These are phyloP conservation scores for Talaromyces adpressus DNA, from an alignment of 495 filamentous ascomycete genomes.

Conservation along the genomic window DNA sequence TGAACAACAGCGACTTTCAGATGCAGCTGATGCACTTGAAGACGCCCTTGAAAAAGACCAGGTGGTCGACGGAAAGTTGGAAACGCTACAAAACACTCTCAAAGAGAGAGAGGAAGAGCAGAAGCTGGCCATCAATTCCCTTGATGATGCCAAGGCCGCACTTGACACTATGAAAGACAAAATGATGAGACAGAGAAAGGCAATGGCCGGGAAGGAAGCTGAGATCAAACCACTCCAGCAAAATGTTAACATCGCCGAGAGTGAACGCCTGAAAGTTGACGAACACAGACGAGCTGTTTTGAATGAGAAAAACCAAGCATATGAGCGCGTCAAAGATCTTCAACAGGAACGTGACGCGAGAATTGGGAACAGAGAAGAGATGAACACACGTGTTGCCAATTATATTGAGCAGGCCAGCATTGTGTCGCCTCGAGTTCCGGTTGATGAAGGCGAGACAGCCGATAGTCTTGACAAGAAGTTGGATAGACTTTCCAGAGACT, in stretches of 20 bases:
- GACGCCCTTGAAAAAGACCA: slow-evolving; percentile 52
- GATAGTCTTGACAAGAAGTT: slow-evolving; percentile 58
- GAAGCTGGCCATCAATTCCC: slow-evolving; percentile 35
- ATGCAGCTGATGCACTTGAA: slow-evolving; percentile 49
- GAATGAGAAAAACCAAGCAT: slow-evolving; percentile 57
- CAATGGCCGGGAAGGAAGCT: slow-evolving; percentile 31
- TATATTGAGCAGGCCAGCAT: slow-evolving; percentile 51
- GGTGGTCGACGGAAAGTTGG: slow-evolving; percentile 54
- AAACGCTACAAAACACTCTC: slow-evolving; percentile 48
- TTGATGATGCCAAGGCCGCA: slow-evolving; percentile 44
- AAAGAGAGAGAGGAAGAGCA: slow-evolving; percentile 45
- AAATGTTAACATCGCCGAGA: slow-evolving; percentile 48
- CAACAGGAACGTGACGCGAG: slow-evolving; percentile 35
- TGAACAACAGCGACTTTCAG: slow-evolving; percentile 48
- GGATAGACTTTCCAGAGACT: slow-evolving; percentile 47
- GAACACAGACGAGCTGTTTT: slow-evolving; percentile 49
- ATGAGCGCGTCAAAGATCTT: slow-evolving; percentile 42
- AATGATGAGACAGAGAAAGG: slow-evolving; percentile 31
- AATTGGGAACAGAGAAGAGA: slow-evolving; percentile 41
- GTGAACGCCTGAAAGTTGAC: slow-evolving; percentile 43
- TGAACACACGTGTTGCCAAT: slow-evolving; percentile 38
- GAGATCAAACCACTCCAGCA: slow-evolving; percentile 32
- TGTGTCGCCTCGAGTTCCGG: slow-evolving; percentile 53
- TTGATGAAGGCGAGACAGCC: slow-evolving; percentile 62
- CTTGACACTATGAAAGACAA: slow-evolving; percentile 41